A percentile compares a stretch with the other conserved stretches of the same genome.
Evolutionary conservation across 192 early-diverging fungal species (phyloP).

Genomic region (Jimgerdemannia lactiflua): DNA sequence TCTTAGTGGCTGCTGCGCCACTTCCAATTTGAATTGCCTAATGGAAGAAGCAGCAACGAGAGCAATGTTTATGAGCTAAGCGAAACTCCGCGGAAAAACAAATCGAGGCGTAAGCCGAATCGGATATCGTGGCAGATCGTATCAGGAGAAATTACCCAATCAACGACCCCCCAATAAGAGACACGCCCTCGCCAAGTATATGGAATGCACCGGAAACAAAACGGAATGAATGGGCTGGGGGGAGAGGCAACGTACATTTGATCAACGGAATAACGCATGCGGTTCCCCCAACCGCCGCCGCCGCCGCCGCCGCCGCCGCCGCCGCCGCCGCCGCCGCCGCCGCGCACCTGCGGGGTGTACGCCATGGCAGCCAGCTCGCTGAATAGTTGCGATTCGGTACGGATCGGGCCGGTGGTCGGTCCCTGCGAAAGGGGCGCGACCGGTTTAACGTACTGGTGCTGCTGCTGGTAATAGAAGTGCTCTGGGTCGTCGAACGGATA

Average conservation of each 20-base stretch:
- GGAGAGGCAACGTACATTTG: not conserved
- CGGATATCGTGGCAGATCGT: too few species aligned
- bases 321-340: too few species aligned
- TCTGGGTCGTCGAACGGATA: not conserved
- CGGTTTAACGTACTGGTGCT: not conserved
- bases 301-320: too few species aligned
- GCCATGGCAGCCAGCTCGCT: not conserved
- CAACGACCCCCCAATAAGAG: too few species aligned
- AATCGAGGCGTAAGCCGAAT: not conserved
- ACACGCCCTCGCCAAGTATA: too few species aligned
- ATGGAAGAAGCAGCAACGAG: not conserved
- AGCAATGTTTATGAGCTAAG: too few species aligned
- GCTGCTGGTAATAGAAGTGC: not conserved
- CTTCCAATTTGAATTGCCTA: slow-evolving; percentile 49
- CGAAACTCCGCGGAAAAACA: not conserved
- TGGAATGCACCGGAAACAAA: too few species aligned
- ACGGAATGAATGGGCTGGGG: too few species aligned
- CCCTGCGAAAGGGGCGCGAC: not conserved
- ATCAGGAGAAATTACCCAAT: too few species aligned
- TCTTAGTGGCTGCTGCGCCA: slow-evolving; percentile 68
- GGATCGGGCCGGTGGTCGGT: not conserved
- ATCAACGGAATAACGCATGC: not conserved
- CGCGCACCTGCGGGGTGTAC: not conserved
- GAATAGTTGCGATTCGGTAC: not conserved
- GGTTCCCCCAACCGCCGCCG: not conserved